Percentiles rank a stretch among this genome's conserved stretches.
These are phyloP conservation scores for Solanum neorickii DNA, from an alignment of 257 asterid genomes.

Conservation along the genomic window DNA sequence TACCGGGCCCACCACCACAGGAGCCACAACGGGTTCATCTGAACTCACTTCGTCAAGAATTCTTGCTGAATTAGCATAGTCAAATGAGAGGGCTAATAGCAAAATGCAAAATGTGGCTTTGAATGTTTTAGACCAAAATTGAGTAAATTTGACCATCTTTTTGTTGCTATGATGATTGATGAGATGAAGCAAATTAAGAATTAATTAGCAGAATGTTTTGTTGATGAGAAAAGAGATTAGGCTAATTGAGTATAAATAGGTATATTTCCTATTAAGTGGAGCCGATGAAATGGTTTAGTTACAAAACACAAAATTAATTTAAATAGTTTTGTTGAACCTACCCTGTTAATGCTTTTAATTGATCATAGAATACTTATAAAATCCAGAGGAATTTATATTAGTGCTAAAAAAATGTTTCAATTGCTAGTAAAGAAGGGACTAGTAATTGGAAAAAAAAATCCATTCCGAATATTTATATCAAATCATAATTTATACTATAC, in stretches of 20 bases:
- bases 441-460: background rate
- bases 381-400: background rate
- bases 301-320: background rate
- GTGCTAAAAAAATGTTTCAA: background rate
- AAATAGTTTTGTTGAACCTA: background rate
- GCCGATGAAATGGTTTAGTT: conserved; percentile 28
- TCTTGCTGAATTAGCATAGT: conserved; percentile 28
- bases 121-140: conserved; percentile 5
- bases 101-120: conserved; percentile 19
- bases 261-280: conserved; percentile 22
- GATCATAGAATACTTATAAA: background rate
- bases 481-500: background rate
- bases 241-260: conserved; percentile 14
- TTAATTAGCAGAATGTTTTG: background rate
- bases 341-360: background rate
- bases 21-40: conserved; percentile 16
- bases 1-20: conserved; percentile 15
- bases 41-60: conserved; percentile 29
- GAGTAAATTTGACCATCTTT: conserved; percentile 31
- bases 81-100: conserved; percentile 25
- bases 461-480: background rate
- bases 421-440: background rate
- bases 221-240: conserved; percentile 18
- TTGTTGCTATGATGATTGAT: background rate
- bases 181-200: background rate